phyloP scores from a whole-genome alignment of 1,284 basidiomycete species.

The Leccinum subfulvum region DNA sequence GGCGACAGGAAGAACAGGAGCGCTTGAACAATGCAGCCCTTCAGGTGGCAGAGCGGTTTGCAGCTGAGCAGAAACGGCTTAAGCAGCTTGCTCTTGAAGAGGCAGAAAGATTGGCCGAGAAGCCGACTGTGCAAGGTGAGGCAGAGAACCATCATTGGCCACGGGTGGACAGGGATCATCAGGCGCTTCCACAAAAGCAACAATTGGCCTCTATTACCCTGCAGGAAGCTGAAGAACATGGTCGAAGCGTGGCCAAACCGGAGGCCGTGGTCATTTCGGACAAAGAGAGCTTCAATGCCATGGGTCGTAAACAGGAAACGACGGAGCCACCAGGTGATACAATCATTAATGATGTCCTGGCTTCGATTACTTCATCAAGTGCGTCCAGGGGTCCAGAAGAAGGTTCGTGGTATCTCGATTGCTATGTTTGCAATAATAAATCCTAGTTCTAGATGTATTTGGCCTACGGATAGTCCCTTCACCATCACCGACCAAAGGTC shows the following conservation, averaged over 20 bases:
- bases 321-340: constrained; percentile 8
- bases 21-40: constrained; percentile 29
- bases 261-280: constrained; percentile 20
- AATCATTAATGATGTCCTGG: not conserved
- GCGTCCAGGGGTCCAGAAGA: constrained; percentile 15
- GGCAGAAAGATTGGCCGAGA: constrained; percentile 31
- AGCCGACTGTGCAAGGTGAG: constrained; percentile 20
- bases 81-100: constrained; percentile 22
- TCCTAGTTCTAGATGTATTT: constrained; percentile 52
- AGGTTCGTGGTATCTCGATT: constrained; percentile 24
- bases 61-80: constrained; percentile 29
- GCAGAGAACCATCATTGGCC: constrained; percentile 19
- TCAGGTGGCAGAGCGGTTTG: constrained; percentile 17
- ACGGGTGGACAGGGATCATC: constrained; percentile 32
- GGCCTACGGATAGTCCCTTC: constrained; percentile 41
- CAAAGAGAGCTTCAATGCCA: constrained; percentile 14
- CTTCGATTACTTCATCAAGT: not conserved
- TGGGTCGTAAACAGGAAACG: constrained; percentile 15
- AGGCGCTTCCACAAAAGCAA: constrained; percentile 29
- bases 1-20: constrained; percentile 31
- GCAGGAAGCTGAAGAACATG: constrained; percentile 29
- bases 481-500: constrained; percentile 31
- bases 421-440: constrained; percentile 6
- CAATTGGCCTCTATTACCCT: constrained; percentile 11
- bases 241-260: constrained; percentile 32